phyloP scores from a whole-genome alignment of 2,329 filamentous ascomycete genomes.

The Laburnicola sp. region DNA sequence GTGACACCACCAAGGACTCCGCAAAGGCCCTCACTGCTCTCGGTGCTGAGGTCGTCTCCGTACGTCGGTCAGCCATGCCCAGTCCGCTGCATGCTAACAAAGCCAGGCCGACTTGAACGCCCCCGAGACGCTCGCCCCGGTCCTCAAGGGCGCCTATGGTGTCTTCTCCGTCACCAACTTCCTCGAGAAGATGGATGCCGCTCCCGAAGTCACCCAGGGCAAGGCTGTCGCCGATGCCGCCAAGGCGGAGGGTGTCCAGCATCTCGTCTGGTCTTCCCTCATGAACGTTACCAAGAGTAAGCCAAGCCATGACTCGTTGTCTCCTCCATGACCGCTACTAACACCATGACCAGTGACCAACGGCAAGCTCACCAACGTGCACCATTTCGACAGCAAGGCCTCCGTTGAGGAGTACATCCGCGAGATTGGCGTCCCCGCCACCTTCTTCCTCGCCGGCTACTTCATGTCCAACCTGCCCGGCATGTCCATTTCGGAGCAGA shows the following conservation, averaged over 20 bases:
- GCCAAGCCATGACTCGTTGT: background rate
- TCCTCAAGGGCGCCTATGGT: constrained; percentile 10
- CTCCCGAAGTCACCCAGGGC: constrained; percentile 24
- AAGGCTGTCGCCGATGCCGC: constrained; percentile 25
- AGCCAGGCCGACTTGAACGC: constrained; percentile 12
- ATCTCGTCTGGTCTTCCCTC: constrained; percentile 29
- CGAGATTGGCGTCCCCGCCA: constrained; percentile 49
- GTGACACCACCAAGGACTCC: constrained; percentile 42
- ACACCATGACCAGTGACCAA: constrained; percentile 13
- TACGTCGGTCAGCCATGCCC: background rate
- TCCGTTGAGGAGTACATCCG: constrained; percentile 58
- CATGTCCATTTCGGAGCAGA: constrained; percentile 7
- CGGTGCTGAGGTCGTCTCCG: constrained; percentile 25
- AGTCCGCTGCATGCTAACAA: background rate
- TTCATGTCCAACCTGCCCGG: constrained; percentile 51
- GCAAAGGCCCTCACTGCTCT: constrained; percentile 21
- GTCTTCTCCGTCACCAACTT: constrained; percentile 14
- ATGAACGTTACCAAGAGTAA: constrained; percentile 20
- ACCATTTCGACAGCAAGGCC: constrained; percentile 62
- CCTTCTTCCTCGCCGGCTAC: constrained; percentile 56
- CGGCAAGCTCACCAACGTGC: constrained; percentile 43
- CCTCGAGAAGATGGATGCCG: constrained; percentile 18
- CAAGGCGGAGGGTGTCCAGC: constrained; percentile 20
- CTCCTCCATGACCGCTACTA: background rate
- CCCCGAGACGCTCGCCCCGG: constrained; percentile 5